Base-by-base conservation (phyloP, 176 grass and related monocot species). In the Cenchrus purpureus region DNA sequence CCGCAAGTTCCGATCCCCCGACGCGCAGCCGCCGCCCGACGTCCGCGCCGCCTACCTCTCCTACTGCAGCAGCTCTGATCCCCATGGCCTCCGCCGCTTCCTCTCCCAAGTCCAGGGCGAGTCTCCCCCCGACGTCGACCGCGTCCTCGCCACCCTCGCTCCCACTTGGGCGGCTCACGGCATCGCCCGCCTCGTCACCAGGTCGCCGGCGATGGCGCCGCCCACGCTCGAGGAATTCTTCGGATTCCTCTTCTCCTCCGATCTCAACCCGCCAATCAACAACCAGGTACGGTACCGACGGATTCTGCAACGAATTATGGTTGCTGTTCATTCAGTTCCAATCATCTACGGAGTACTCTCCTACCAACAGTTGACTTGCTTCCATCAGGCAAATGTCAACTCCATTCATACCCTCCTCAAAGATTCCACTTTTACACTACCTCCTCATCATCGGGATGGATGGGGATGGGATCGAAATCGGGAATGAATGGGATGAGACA, bases 1-100 rank as follows among this genome's bases (percentile, higher is more conserved):
- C 10, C 86, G 90, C 61, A 97, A 97, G 95, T 97, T 97, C 90
- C 87, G 80, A 16, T 81, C 76, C 58, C 87, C 74, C 8, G 88
- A 84, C 70, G 83, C 86, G 0, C 86, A 91, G 78, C 91, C 91
- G 56, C 92, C 92, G 31, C 84, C 85, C 3, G 95, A 97, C 54
- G 88, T 97, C 79, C 84, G 79, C 63, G 84, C 62, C 50, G 87
- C 80, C 15, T 83, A 93, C 84, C 45, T 54, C 71, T 9, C 71
- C 48, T 73, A 43, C 16, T 13, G 50, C 25, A 29, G 40, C n/a
- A 34, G 14, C 63, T 63, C 37, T 3, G 77, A 59, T 12, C 4
- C 16, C 19, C 10, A 73, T 20, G 82, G 84, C 43, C 81, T 94
- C 45, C 81, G 86, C 13, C 72, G 86, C 59, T 94, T 91, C 87